Conservation (phyloP, 139 green algal genomes). For the Ettlia oleoabundans region DNA sequence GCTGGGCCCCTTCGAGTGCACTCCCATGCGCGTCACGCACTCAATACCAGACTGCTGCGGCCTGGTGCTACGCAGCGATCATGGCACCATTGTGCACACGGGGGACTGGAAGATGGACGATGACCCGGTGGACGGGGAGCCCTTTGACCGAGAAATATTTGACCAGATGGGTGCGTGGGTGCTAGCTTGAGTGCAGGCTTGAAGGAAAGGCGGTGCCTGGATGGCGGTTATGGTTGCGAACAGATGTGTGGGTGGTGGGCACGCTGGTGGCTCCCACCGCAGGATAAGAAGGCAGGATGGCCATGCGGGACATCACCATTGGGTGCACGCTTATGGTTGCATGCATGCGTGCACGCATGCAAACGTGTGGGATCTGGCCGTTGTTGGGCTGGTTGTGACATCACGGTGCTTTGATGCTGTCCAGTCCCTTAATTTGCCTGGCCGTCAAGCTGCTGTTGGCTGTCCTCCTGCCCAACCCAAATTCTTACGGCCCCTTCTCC, state of each 20-base stretch:
- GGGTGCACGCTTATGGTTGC: too few species aligned
- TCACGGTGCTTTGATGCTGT: background rate
- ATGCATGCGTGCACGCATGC: too few species aligned
- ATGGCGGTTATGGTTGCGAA: too few species aligned
- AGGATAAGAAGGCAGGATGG: too few species aligned
- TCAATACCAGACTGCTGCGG: slow-evolving; percentile 98
- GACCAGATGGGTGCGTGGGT: slow-evolving; percentile 70
- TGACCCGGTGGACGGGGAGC: slow-evolving; percentile 88
- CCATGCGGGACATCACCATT: too few species aligned
- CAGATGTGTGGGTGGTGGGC: too few species aligned
- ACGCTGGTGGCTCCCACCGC: too few species aligned
- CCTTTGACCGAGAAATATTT: slow-evolving; percentile 92
- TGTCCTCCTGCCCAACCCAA: too few species aligned
- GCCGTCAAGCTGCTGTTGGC: too few species aligned
- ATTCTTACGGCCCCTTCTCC: background rate
- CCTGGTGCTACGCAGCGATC: slow-evolving; percentile 86
- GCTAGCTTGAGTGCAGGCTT: background rate
- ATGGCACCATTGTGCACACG: slow-evolving; percentile 94
- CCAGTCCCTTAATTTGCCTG: too few species aligned
- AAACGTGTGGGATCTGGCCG: too few species aligned
- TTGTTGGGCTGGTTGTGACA: background rate
- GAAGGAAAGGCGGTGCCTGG: background rate
- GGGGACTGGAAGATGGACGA: slow-evolving; percentile 99
- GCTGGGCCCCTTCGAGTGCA: slow-evolving; percentile 84
- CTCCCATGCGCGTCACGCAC: slow-evolving; percentile 95